Evolutionary conservation across 108 stramenopile genomes (phyloP), one percentile per base, ranked within the genome.

Genomic region (Fragilariopsis cylindrus): DNA sequence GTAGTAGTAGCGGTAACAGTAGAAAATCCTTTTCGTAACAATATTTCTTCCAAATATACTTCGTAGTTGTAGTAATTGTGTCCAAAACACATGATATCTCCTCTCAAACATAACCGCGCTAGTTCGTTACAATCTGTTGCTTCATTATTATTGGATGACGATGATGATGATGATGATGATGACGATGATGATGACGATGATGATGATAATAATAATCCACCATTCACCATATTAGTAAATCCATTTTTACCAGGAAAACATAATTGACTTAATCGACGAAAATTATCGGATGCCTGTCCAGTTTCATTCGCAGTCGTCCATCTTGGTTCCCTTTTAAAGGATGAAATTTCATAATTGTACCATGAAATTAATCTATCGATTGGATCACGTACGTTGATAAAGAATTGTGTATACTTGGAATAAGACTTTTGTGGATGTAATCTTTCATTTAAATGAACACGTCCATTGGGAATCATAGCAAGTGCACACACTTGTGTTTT

Each of bases 331-430:
- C 11, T 63, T 4, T 7, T 4, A 63, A 63, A 63, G 42, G 62
- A 18, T 39, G 15, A 4, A 42, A 42, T 5, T 63, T 63, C 62
- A 39, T 63, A 87, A 8, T 82, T 77, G 69, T 84, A 83, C 43
- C 82, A 69, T 6, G 86, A 87, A 8, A 84, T 41, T 9, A 87
- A 70, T 44, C 86, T 72, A 75, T 87, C 77, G 43, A 76, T 48
- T 21, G 86, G 86, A 70, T 87, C 77, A 15, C 86, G 80, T 5
- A 87, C 46, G 7, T 81, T 84, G 4, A 81, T 77, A 19, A 82
- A 21, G 60, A 85, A 85, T 48, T 48, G 47, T 40, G 48, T 13
- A 45, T 72, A 60, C 15, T 19, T 5, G 0, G 62, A 5, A 63
- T 63, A 63, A 18, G 30, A 42, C 5, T 68, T 47, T n/a, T 15